Conservation (phyloP, 106 monocot species). For the Alisma plantagoaquatica region DNA sequence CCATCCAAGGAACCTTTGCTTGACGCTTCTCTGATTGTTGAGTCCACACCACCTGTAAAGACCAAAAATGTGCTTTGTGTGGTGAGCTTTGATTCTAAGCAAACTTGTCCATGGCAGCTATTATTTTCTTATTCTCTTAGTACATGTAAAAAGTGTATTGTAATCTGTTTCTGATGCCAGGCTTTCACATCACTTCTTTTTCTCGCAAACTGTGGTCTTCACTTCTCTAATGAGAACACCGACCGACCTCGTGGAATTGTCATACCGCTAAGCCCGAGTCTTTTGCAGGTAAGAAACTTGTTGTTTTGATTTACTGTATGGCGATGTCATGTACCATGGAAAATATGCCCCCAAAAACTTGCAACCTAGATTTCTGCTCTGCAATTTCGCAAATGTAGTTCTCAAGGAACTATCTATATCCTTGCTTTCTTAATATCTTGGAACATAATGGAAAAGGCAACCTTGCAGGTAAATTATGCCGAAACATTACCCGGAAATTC, state of each 20-base stretch:
- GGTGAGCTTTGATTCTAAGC: constrained; percentile 22
- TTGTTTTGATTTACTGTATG: no score
- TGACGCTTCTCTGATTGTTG: constrained; percentile 7
- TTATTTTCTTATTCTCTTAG: neutral
- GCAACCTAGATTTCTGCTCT: no score
- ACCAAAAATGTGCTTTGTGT: constrained; percentile 49
- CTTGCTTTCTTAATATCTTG: no score
- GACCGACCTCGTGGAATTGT: constrained; percentile 26
- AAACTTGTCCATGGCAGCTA: neutral
- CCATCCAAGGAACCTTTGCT: constrained; percentile 35
- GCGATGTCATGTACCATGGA: no score
- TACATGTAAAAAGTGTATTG: no score
- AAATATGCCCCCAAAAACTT: no score
- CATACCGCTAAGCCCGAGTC: constrained; percentile 46
- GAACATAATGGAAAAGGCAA: no score
- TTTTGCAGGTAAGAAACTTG: constrained; percentile 74
- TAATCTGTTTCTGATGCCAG: constrained; percentile 26
- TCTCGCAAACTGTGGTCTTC: constrained; percentile 16
- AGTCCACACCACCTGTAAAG: constrained; percentile 22
- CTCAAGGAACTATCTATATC: no score
- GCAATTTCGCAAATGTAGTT: no score
- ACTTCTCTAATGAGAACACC: constrained; percentile 7
- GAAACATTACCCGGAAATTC: no score
- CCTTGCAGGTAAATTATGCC: no score
- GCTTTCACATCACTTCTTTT: constrained; percentile 26